Base-by-base conservation (phyloP, 306 rosid species). In the Rosa lucieae region DNA sequence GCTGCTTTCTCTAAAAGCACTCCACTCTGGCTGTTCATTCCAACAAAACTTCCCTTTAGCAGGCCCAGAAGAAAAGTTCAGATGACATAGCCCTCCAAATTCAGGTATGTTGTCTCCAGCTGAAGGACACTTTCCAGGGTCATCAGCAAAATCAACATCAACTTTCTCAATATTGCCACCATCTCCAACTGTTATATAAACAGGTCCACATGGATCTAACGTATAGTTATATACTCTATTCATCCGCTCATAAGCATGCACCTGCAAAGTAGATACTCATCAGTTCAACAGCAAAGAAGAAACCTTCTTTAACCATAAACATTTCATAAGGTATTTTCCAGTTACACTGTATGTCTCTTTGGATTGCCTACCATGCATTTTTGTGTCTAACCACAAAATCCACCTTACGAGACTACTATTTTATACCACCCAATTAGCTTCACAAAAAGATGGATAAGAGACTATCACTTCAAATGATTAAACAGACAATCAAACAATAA, bases 1-100 rank as follows among this genome's bases (percentile, higher is more conserved):
- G 91, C 97, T 94, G 87, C 97, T 92, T 87, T 94, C 98, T 88
- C 98, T 83, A 82, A 89, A 92, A 17, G 97, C 98, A 82, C 97
- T 94, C 97, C 97, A 92, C 17, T 89, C 97, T 5, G 97, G 97
- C 78, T 94, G 98, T 73, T 78, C 81, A 81, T 80, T 81, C 97
- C 97, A 92, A 87, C 98, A 94, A 77, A 92, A 94, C 75, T 84
- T 82, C 1, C 98, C 97, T 84, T 88, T 89, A 39, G 98, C 97
- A 43, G 93, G 94, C 72, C 96, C 93, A 37, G 77, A 86, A 70
- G 97, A 81, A 80, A 87, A 94, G 84, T 92, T 94, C 79, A 84
- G 83, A 81, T 82, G 94, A 53, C 98, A 94, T 67, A 90, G 86
- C 55, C 94, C 93, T 83, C 98, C 98, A 53, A 89, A 86, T 88